Evolutionary conservation across 2,329 filamentous ascomycete genomes (phyloP), one percentile per base, ranked within the genome.

Genomic region (Daldinia sp.): DNA sequence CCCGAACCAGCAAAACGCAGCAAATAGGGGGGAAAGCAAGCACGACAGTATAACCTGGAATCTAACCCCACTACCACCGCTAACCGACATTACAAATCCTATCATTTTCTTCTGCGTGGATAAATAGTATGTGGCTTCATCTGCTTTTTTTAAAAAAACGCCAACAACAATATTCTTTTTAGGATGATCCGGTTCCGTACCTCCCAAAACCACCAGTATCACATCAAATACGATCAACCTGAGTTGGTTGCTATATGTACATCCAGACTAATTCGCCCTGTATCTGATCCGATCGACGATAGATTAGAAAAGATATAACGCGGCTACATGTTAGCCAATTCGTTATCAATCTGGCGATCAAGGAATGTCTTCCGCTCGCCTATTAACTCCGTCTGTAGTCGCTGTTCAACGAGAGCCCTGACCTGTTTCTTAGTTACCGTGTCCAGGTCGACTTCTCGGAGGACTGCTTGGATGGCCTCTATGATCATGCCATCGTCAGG

Each of bases 341-440:
- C 94, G 63, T 89, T 88, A 82, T 99, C 96, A 81, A 99, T 98
- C 83, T 94, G 92, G 74, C 90, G 87, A 82, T 98, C 95, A 83
- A 98, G 89, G 82, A 97, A 98, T 15, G 90, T 90, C 78, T 92
- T 90, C 79, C 93, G 91, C 81, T 98, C 94, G 23, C 94, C 94
- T 0, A 88, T 86, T 65, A 98, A 86, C 79, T 97, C 94, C 4
- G 92, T 95, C 83, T 98, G 95, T 69, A 99, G 82, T 75, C 94
- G 89, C 83, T 98, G 94, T 83, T 99, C 96, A 12, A 97, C 94
- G 50, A 98, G 86, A 3, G 93, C 94, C 57, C 93, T 88, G 63
- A 96, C 91, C 82, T 98, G 95, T 84, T 99, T 99, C 89, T 98
- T 99, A 6, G 96, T 99, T 54, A 98, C 93, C n/a, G 88, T 95